Evolutionary conservation across 1,139 yeast genomes (phyloP), one percentile per base, ranked within the genome.

Genomic region (Taphrina confusa): DNA sequence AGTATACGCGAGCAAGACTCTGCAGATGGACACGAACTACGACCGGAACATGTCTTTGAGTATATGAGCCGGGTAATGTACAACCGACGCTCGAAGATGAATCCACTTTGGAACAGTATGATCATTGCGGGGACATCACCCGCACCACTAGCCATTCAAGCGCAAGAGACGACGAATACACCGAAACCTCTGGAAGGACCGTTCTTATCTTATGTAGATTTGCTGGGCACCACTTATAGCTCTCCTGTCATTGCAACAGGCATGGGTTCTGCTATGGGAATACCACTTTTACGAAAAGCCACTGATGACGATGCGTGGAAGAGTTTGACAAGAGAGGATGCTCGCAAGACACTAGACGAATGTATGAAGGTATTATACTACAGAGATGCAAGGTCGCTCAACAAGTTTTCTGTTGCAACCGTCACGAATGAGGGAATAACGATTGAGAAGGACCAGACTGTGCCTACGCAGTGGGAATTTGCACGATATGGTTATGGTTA

Each of bases 171-270:
- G 8, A 55, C 47, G 12, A 39, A 36, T 28, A 56, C 61, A 16
- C 62, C 54, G 18, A 46, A 57, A 12, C 44, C 40, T 18, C 28
- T 28, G n/a, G 45, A 59, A 11, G 60, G 63, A 22, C 85, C 88
- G 57, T 87, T 87, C 69, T 78, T 92, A 69, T 84, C 85, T 66
- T 91, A 87, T 70, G 95, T 90, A 51, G 97, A 94, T 72, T 78
- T 94, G 65, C 79, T 90, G 62, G 99, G 99, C 50, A 96, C 91
- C 20, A 82, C 95, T 0, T 94, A 87, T 73, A 81, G 88, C 6
- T 80, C 97, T 0, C 95, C 96, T 33, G 80, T 95, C 2, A 76
- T 94, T 64, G 96, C 97, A 54, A 91, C 98, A 1, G 99, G 99
- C 0, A 92, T 91, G 73, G 99, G 98, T 62, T 85, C 95, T 11